Base-by-base conservation (phyloP, 345 rosid species). In the Eucalyptus cloeziana region DNA sequence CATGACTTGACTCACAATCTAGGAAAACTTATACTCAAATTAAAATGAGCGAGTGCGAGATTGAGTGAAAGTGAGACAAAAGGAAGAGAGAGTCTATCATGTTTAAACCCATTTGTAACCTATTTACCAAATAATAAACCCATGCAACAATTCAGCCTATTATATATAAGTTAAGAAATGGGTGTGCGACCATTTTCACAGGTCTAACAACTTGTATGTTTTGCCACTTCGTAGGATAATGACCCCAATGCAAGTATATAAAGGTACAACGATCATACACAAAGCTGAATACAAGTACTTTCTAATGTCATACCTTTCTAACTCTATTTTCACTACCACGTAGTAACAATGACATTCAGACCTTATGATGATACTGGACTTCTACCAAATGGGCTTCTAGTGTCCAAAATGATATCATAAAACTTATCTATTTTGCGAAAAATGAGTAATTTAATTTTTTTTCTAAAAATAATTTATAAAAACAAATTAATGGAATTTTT, bases 321-420 rank as follows among this genome's bases (percentile, higher is more conserved):
- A 52, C 12, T 31, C 43, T 31, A 69, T 16, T 33, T 33, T 69
- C 31, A 31, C 43, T 16, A 12, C 31, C n/a, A 27, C 13, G 4
- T 1, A 2, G 0, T 1, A n/a, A 67, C 37, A 13, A n/a, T 13
- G 37, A n/a, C 22, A 7, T n/a, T 67, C 0, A 15, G 0, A 67
- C 40, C 21, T n/a, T 7, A 4, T 1, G 1, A 9, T 3, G 0
- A 16, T 17, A 8, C 0, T 1, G 2, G 3, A 69, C 0, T 69
- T 17, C 43, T 0, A 3, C 80, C 13, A 2, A 17, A 33, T 10
- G 24, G 80, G 44, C 44, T 69, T 69, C 12, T 13, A 30, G 71
- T 64, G 30, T 2, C 76, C 21, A 64, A 64, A 1, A 64, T 64
- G 40, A 64, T 15, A n/a, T 31, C 2, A 64, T 64, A 64, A n/a